Evolutionary conservation across 306 rosid species (phyloP).

Genomic region (Ammopiptanthus mongolicus): DNA sequence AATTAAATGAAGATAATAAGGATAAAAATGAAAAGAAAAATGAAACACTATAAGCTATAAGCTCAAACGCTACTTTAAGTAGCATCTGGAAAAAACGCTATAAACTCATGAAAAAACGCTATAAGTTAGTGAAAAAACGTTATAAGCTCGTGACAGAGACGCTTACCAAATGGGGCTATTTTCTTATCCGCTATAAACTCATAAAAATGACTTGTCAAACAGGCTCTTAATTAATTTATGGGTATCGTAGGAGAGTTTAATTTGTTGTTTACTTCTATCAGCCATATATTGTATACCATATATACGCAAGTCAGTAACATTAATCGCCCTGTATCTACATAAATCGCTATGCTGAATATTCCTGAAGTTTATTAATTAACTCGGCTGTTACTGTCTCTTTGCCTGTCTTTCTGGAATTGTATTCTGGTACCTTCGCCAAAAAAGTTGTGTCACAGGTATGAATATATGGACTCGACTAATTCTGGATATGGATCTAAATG

Average conservation of each 20-base stretch:
- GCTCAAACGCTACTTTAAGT: no score
- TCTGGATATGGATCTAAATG: neutral
- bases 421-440: neutral
- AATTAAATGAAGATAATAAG: no score
- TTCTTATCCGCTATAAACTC: no score
- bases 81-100: no score
- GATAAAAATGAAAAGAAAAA: no score
- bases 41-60: no score
- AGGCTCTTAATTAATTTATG: neutral
- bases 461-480: neutral
- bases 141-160: no score
- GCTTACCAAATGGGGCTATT: no score
- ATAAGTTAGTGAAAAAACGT: no score
- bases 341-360: neutral
- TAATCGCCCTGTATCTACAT: neutral
- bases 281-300: neutral
- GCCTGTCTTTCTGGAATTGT: neutral
- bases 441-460: neutral
- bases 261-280: constrained; percentile 22
- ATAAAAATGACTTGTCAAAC: no score
- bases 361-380: neutral
- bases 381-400: neutral
- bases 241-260: neutral
- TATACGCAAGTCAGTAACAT: neutral
- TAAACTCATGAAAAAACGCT: no score